A percentile compares a stretch with the other conserved stretches of the same genome.
Conservation (phyloP, 805 yeast genomes). For the Grigorovia yakushimaensis region DNA sequence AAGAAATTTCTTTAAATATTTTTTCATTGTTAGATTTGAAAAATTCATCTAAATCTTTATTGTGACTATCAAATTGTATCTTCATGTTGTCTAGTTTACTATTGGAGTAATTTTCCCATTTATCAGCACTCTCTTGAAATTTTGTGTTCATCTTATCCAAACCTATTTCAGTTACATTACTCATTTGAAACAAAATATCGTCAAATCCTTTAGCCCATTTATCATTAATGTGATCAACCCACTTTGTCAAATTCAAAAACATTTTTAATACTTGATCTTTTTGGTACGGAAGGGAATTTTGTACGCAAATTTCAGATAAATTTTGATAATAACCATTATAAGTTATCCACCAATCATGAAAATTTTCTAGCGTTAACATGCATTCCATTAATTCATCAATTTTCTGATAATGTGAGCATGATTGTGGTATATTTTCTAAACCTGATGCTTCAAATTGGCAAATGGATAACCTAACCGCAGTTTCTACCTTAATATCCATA, state of each 20-base stretch:
- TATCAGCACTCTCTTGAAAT: neutral
- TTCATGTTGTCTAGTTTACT: constrained; percentile 9
- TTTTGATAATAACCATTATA: constrained; percentile 56
- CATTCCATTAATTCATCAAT: constrained; percentile 26
- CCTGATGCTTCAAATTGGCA: constrained; percentile 47
- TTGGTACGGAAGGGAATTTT: constrained; percentile 41
- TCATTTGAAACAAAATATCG: constrained; percentile 2
- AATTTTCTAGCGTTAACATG: constrained; percentile 32
- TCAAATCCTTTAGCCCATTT: constrained; percentile 8
- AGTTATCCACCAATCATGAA: constrained; percentile 64
- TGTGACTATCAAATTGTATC: constrained; percentile 4
- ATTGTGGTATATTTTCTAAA: constrained; percentile 14
- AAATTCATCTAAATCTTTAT: neutral
- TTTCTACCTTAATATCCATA: constrained; percentile 27
- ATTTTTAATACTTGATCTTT: constrained; percentile 40
- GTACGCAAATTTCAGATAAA: constrained; percentile 43
- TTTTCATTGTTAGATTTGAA: neutral
- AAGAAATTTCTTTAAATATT: neutral
- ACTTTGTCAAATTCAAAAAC: constrained; percentile 38
- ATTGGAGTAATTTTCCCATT: neutral
- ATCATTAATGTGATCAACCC: constrained; percentile 18
- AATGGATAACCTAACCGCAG: constrained; percentile 40
- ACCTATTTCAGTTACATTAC: neutral
- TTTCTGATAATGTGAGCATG: constrained; percentile 3
- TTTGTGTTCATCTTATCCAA: neutral